Percentiles rank a stretch among this genome's conserved stretches.
These are phyloP conservation scores for Tagetes erecta DNA, from an alignment of 129 eudicot species.

Conservation along the genomic window DNA sequence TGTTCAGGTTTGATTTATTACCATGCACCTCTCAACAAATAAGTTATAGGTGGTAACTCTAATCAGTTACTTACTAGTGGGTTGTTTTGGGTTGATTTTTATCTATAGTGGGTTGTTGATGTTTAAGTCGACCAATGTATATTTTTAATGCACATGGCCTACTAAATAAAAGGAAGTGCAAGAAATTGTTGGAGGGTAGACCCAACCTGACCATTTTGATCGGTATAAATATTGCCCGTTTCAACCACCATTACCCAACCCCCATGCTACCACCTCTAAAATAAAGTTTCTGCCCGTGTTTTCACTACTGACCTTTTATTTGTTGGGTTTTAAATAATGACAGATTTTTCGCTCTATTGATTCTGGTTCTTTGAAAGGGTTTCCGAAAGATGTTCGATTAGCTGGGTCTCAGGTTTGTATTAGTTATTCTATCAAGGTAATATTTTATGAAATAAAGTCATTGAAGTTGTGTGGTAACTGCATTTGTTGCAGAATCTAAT, in stretches of 20 bases:
- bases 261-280: not conserved
- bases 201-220: not conserved
- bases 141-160: not conserved
- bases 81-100: not conserved
- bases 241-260: not conserved
- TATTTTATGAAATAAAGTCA: not conserved
- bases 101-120: not conserved
- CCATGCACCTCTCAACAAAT: conserved; percentile 18
- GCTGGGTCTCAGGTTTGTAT: conserved; percentile 60
- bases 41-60: not conserved
- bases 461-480: conserved; percentile 19
- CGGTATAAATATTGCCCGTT: no score
- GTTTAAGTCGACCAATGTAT: not conserved
- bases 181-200: not conserved
- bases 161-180: not conserved
- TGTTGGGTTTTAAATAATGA: conserved; percentile 18
- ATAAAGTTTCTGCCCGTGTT: conserved; percentile 16
- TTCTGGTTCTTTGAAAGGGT: conserved; percentile 86
- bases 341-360: conserved; percentile 88
- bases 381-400: conserved; percentile 58
- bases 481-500: conserved; percentile 59
- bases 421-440: not conserved
- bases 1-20: conserved; percentile 57
- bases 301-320: conserved; percentile 14
- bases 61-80: not conserved